Percentiles rank a stretch among this genome's conserved stretches.
Conservation (phyloP, 2,329 filamentous ascomycete species). For the Hymenoscyphus albidus region DNA sequence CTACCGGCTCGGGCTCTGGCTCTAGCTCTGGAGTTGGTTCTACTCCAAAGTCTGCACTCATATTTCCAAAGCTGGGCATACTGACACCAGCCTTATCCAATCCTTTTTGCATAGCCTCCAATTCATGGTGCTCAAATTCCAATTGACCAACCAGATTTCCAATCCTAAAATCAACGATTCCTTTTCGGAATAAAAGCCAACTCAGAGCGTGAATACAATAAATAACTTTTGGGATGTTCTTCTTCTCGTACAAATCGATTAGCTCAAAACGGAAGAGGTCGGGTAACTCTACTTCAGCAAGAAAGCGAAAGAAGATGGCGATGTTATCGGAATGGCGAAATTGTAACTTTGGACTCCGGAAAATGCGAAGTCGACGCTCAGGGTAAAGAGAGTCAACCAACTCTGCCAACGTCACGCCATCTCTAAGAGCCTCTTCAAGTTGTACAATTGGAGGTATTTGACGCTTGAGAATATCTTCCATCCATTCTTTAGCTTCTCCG, state of each 20-base stretch:
- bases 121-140: conserved; percentile 94
- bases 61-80: conserved; percentile 97
- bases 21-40: conserved; percentile 71
- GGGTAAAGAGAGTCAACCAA: conserved; percentile 87
- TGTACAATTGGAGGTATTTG: conserved; percentile 89
- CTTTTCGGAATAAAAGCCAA: conserved; percentile 94
- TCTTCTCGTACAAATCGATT: conserved; percentile 98
- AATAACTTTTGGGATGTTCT: conserved; percentile 98
- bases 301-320: conserved; percentile 88
- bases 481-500: conserved; percentile 98
- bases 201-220: conserved; percentile 97
- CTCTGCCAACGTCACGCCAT: conserved; percentile 92
- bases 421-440: conserved; percentile 84
- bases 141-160: conserved; percentile 95
- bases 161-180: conserved; percentile 91
- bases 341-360: conserved; percentile 78
- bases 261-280: conserved; percentile 96
- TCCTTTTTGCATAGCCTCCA: conserved; percentile 95
- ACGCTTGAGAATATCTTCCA: conserved; percentile 83
- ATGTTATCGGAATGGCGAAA: conserved; percentile 98
- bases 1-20: conserved; percentile 61
- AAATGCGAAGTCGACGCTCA: conserved; percentile 73
- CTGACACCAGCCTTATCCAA: conserved; percentile 90
- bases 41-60: conserved; percentile 92
- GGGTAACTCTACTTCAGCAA: conserved; percentile 86